Evolutionary conservation across 2,329 filamentous ascomycete genomes (phyloP).

Genomic region (Cercospora janseana): DNA sequence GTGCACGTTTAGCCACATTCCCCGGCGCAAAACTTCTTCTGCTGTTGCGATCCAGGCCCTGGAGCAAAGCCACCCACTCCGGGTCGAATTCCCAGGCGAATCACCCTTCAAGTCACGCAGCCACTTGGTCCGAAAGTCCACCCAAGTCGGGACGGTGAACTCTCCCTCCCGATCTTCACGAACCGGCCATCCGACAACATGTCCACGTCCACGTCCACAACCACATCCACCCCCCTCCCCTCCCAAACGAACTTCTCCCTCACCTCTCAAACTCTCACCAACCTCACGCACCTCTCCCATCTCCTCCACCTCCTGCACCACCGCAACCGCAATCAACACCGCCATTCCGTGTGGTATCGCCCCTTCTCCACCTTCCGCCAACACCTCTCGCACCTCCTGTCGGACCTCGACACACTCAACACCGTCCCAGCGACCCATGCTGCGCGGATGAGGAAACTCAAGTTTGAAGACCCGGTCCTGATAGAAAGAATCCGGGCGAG

Average conservation of each 20-base stretch:
- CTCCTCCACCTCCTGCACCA: slow-evolving; percentile 72
- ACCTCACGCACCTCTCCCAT: slow-evolving; percentile 40
- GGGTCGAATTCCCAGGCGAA: too few relatives aligned
- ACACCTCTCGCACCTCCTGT: slow-evolving; percentile 56
- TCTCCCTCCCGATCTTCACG: neutral
- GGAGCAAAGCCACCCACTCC: too few relatives aligned
- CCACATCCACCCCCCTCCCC: slow-evolving; percentile 1
- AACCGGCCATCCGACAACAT: neutral
- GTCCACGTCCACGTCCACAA: too few relatives aligned
- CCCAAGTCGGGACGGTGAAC: too few relatives aligned
- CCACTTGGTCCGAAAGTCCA: too few relatives aligned
- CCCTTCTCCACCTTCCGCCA: slow-evolving; percentile 70
- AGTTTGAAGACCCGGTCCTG: slow-evolving; percentile 24
- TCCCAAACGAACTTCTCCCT: slow-evolving; percentile 11
- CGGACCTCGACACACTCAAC: slow-evolving; percentile 30
- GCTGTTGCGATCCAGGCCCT: too few relatives aligned
- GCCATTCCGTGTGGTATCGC: slow-evolving; percentile 76
- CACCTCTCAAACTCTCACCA: neutral
- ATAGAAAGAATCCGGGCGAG: slow-evolving; percentile 31
- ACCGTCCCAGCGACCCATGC: slow-evolving; percentile 31
- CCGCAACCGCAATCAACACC: slow-evolving; percentile 91
- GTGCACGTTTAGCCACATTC: neutral
- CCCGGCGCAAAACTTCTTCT: slow-evolving; percentile 16
- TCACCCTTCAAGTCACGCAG: too few relatives aligned
- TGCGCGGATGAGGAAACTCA: slow-evolving; percentile 31